phyloP scores from a whole-genome alignment of 441 rosid species.

The Euphorbia schlechtendalii region DNA sequence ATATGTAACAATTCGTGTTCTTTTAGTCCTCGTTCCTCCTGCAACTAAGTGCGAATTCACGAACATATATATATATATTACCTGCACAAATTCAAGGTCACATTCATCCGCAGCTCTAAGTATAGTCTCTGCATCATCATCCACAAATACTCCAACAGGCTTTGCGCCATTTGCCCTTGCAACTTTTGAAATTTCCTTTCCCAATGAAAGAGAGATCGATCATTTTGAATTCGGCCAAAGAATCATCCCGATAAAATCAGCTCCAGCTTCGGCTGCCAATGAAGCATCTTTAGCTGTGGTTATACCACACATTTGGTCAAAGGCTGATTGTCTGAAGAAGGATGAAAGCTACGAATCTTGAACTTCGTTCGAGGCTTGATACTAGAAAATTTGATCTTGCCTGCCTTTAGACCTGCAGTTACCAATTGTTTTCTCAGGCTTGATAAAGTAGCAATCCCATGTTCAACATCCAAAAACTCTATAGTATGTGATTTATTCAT shows the following conservation, averaged over 20 bases:
- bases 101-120: conserved; percentile 56
- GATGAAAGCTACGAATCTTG: conserved; percentile 19
- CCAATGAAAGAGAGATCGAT: conserved; percentile 53
- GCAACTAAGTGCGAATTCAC: conserved; percentile 1
- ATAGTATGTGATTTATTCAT: neutral
- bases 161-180: conserved; percentile 64
- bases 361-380: conserved; percentile 17
- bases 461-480: neutral
- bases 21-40: neutral
- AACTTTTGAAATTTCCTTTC: conserved; percentile 70
- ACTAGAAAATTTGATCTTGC: conserved; percentile 18
- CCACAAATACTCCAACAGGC: conserved; percentile 92
- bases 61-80: conserved; percentile 18
- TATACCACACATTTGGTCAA: too few species aligned
- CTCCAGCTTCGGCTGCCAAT: too few species aligned
- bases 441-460: neutral
- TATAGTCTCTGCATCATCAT: conserved; percentile 63
- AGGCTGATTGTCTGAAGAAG: conserved; percentile 29
- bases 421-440: neutral
- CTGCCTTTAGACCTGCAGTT: conserved; percentile 25
- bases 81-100: conserved; percentile 78
- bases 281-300: too few species aligned
- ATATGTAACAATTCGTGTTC: too few species aligned
- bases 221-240: conserved; percentile 78
- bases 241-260: conserved; percentile 88